These are phyloP conservation scores for Brassica juncea DNA, from an alignment of 345 rosid genomes.

Conservation along the genomic window DNA sequence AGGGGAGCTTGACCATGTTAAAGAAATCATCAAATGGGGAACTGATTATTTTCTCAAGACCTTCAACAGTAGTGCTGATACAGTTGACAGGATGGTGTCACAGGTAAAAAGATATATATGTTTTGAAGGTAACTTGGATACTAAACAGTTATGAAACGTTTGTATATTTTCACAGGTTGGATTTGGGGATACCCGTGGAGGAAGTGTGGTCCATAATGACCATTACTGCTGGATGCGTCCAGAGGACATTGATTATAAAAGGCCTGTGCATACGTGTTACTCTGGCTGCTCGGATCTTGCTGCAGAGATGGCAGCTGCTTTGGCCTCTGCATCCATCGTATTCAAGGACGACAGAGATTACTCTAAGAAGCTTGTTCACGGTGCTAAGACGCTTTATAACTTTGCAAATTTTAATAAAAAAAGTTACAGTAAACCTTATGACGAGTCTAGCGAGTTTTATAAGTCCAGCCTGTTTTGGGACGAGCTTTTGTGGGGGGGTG, in stretches of 20 bases:
- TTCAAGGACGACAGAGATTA: slow-evolving; percentile 82
- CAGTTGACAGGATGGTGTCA: slow-evolving; percentile 49
- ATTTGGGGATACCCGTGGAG: slow-evolving; percentile 45
- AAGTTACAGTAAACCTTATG: slow-evolving; percentile 41
- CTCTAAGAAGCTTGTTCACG: slow-evolving; percentile 81
- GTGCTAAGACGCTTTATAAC: slow-evolving; percentile 67
- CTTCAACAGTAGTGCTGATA: slow-evolving; percentile 71
- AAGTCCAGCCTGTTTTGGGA: slow-evolving; percentile 77
- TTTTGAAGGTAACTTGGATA: background rate
- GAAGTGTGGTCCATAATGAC: slow-evolving; percentile 58
- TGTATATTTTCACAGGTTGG: slow-evolving; percentile 45
- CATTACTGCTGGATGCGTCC: slow-evolving; percentile 98
- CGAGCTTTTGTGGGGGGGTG: slow-evolving; percentile 84
- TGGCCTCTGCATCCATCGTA: slow-evolving; percentile 91
- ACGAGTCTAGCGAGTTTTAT: slow-evolving; percentile 65
- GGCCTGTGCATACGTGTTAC: slow-evolving; percentile 52
- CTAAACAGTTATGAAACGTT: background rate
- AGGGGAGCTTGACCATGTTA: slow-evolving; percentile 83
- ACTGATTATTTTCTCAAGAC: slow-evolving; percentile 85
- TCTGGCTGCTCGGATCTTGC: slow-evolving; percentile 80
- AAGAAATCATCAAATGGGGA: slow-evolving; percentile 90
- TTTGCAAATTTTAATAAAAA: slow-evolving; percentile 48
- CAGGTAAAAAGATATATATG: slow-evolving; percentile 50
- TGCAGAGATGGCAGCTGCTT: slow-evolving; percentile 91
- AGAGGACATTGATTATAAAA: slow-evolving; percentile 79